Evolutionary conservation across 177 flowering plant genomes (phyloP), one percentile per base, ranked within the genome.

Genomic region (Vitis hybrid): DNA sequence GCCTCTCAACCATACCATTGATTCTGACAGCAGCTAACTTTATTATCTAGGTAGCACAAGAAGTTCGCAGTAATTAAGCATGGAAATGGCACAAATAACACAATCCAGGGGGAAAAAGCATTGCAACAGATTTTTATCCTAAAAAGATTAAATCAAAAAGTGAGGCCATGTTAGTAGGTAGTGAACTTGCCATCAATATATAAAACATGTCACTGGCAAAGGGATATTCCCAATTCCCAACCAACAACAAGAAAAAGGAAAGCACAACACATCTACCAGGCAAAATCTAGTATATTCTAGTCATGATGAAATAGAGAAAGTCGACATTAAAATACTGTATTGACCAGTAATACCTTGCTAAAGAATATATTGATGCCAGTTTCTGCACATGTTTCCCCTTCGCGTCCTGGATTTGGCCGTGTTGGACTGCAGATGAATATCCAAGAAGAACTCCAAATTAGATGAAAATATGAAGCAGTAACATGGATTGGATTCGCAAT

Each of bases 381-480:
- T 80, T 96, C 99, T 11, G 97, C 99, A 78, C 97, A 96, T 60
- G 99, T 96, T 87, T 94, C 99, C 62, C 98, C 99, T 74, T 91
- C 92, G 72, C 96, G 96, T 71, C 88, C 90, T 14, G 96, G 97
- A 74, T 77, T 88, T 68, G 93, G 96, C 65, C 93, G 85, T 59
- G 90, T 88, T 48, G 98, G 99, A 81, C 99, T 96, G 89, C 72
- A 80, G 30, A 62, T 6, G 64, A 35, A 24, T 35, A 70, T 10
- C 21, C 55, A 19, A 50, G 24, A 11, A 70, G 52, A 74, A 55
- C 15, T 15, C 54, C 52, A 16, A 54, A 49, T 51, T n/a, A 60
- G 48, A 16, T 52, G 19, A 49, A 67, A 54, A 10, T 60, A 52
- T 21, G n/a, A 49, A 60, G 35, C 59, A 61, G 18, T 13, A 27